Percentiles rank a stretch among this genome's conserved stretches.
These are phyloP conservation scores for Debaryomyces udenii DNA, from an alignment of 1,139 yeast genomes.

Conservation along the genomic window DNA sequence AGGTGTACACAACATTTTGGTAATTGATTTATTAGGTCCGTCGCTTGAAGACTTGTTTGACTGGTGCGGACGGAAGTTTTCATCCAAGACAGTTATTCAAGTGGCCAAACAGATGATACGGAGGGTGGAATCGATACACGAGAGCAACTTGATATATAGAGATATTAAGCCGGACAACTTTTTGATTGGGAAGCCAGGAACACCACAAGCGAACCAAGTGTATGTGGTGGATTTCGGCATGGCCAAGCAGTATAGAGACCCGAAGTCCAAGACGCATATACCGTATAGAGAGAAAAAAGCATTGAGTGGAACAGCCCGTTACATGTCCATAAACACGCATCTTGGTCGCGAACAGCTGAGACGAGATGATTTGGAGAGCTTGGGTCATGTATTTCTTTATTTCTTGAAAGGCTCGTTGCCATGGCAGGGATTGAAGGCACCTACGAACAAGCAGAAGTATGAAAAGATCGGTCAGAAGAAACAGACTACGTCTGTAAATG, in stretches of 20 bases:
- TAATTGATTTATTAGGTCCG: constrained; percentile 75
- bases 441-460: constrained; percentile 78
- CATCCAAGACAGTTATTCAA: constrained; percentile 71
- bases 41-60: constrained; percentile 78
- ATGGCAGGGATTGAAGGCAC: constrained; percentile 66
- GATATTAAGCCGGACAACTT: constrained; percentile 81
- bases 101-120: constrained; percentile 76
- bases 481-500: constrained; percentile 68
- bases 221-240: constrained; percentile 59
- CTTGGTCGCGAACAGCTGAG: constrained; percentile 67
- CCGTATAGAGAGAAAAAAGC: constrained; percentile 67
- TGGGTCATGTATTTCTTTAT: constrained; percentile 68
- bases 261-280: constrained; percentile 59
- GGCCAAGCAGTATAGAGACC: constrained; percentile 71
- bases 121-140: constrained; percentile 67
- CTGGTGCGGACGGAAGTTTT: constrained; percentile 76
- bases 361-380: constrained; percentile 62
- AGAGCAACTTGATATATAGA: constrained; percentile 69
- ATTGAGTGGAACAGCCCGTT: constrained; percentile 65
- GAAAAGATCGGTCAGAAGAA: constrained; percentile 83
- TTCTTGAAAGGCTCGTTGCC: constrained; percentile 64
- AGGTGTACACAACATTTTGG: constrained; percentile 74
- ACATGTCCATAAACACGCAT: constrained; percentile 69
- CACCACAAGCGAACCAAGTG: constrained; percentile 60
- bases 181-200: constrained; percentile 67